Evolutionary conservation across 495 filamentous ascomycete genomes (phyloP).

Genomic region (Haplographium delicatum): DNA sequence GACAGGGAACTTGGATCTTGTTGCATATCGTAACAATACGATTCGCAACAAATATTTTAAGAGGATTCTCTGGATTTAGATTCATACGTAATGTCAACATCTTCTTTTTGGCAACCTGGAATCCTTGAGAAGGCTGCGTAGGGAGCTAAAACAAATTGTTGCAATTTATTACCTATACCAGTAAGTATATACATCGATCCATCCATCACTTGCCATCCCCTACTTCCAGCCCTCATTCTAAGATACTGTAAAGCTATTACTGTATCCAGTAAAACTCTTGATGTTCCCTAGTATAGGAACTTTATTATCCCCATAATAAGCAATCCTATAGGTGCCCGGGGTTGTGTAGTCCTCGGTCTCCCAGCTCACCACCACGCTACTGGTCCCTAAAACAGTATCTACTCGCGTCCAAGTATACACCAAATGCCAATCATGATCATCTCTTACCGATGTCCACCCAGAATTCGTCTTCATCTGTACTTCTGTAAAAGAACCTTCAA

Average conservation of each 20-base stretch:
- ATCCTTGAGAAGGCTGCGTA: no score
- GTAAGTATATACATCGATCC: no score
- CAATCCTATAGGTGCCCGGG: constrained; percentile 69
- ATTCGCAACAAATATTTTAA: no score
- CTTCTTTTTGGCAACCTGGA: no score
- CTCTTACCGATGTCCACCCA: constrained; percentile 64
- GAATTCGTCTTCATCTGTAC: constrained; percentile 58
- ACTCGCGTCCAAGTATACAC: constrained; percentile 79
- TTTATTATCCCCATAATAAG: constrained; percentile 86
- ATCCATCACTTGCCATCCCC: no score
- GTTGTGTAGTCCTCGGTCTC: constrained; percentile 54
- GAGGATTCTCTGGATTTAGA: no score
- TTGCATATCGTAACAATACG: no score
- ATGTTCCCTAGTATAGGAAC: constrained; percentile 54
- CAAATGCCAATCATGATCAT: constrained; percentile 75
- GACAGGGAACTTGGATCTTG: no score
- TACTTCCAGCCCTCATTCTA: background rate
- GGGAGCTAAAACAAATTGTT: no score
- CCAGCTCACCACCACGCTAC: constrained; percentile 75
- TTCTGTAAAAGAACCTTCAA: constrained; percentile 74
- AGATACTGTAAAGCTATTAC: constrained; percentile 49
- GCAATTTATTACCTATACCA: no score
- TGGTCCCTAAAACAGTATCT: constrained; percentile 64
- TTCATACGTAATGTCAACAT: no score
- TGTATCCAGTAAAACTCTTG: constrained; percentile 66